Conservation (phyloP, 208 protist genomes). For the Wallacemonas sp. region DNA sequence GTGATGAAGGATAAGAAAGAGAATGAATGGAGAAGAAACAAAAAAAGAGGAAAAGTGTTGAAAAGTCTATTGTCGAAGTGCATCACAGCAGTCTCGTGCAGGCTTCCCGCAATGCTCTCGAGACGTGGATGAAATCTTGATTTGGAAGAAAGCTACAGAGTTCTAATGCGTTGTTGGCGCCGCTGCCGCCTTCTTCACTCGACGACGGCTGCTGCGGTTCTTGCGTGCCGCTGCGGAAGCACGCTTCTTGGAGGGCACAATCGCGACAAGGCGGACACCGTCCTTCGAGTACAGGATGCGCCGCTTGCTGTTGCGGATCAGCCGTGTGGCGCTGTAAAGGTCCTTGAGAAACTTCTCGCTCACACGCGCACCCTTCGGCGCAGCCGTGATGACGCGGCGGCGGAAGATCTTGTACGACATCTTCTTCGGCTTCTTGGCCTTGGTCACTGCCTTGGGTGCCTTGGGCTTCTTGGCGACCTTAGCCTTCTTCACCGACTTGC, state of each 20-base stretch:
- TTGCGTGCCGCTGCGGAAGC: no score
- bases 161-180: slow-evolving; percentile 6
- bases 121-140: no score
- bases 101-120: no score
- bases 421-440: slow-evolving; percentile 16
- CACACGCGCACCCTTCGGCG: neutral
- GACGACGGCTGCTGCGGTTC: neutral
- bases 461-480: neutral
- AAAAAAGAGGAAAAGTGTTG: neutral
- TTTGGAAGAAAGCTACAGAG: no score
- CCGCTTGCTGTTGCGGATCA: slow-evolving; percentile 20
- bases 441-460: slow-evolving; percentile 2
- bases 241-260: neutral
- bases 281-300: neutral
- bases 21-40: neutral
- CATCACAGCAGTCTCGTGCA: no score
- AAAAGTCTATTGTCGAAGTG: no score
- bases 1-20: slow-evolving; percentile 6
- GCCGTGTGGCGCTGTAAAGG: slow-evolving; percentile 29
- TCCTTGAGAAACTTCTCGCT: slow-evolving; percentile 9
- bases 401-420: slow-evolving; percentile 26
- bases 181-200: slow-evolving; percentile 14
- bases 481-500: neutral
- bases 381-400: slow-evolving; percentile 18
- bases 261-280: neutral